Evolutionary conservation across 2,329 filamentous ascomycete genomes (phyloP), one percentile per base, ranked within the genome.

Genomic region (Colletotrichum sp.): DNA sequence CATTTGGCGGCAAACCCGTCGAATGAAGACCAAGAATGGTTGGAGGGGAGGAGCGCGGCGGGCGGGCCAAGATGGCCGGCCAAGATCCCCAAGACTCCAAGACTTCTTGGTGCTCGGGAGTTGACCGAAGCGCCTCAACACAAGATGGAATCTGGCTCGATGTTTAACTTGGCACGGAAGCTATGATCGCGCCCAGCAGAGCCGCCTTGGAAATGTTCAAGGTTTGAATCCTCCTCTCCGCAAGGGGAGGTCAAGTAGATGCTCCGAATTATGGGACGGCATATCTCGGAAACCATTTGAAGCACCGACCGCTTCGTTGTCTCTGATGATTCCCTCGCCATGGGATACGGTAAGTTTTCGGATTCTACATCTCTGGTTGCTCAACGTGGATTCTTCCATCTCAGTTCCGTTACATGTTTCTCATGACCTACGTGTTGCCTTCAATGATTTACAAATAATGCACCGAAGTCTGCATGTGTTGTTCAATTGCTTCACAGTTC

Each of bases 31-130:
- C 4, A 7, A 36, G 28, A 9, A 61, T 52, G 21, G 7, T 28
- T 24, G 43, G 55, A 34, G 16, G 36, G 55, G 72, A 63, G n/a
- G 13, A 32, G 63, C 36, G 55, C 36, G 12, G 36, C 32, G 55
- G 52, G 72, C 52, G 55, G 52, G 72, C 52, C 63, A 63, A 52
- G 30, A 66, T 24, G 43, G 43, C 64, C 48, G 28, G 64, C 73
- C 70, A 75, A 75, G 57, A 32, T 16, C 9, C 4, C 69, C 69
- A 73, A 73, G 73, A 73, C 9, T 26, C 69, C 64, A 65, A 72
- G 70, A 68, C 14, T 14, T 68, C 64, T 72, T 72, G 70, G 57
- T 59, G 18, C 43, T 52, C 73, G 70, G 73, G 64, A 59, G 63
- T 75, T 68, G 64, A 14, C 73, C 69, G 69, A 72, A 16, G 14